A percentile compares a stretch with the other conserved stretches of the same genome.
Evolutionary conservation across 768 basidiomycete genomes (phyloP).

Genomic region (Phylloporus rhodoxanthus): DNA sequence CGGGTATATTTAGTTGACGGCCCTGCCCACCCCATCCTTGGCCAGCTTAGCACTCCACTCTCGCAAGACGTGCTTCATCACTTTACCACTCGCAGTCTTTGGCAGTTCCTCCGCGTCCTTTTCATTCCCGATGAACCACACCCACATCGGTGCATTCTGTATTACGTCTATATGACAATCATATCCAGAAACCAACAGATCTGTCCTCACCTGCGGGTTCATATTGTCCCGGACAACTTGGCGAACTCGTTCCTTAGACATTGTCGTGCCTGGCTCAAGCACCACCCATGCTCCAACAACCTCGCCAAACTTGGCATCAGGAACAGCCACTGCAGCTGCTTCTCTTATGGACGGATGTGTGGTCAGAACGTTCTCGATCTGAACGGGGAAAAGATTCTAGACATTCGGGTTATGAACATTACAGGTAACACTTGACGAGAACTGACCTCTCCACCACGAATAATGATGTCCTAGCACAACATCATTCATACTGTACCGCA

Average conservation of each 20-base stretch:
- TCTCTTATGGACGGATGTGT: conserved; percentile 54
- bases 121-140: conserved; percentile 77
- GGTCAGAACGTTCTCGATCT: conserved; percentile 73
- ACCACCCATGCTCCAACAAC: conserved; percentile 79
- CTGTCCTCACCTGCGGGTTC: conserved; percentile 67
- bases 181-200: neutral
- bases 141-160: conserved; percentile 75
- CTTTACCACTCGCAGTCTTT: conserved; percentile 84
- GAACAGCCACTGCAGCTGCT: conserved; percentile 69
- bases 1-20: neutral
- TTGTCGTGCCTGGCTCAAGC: conserved; percentile 32
- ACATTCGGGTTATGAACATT: neutral
- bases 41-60: conserved; percentile 60
- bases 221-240: conserved; percentile 49
- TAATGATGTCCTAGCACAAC: conserved; percentile 62
- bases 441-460: conserved; percentile 75
- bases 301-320: conserved; percentile 64
- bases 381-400: conserved; percentile 79
- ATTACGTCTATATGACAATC: neutral
- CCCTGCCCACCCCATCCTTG: conserved; percentile 37
- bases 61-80: conserved; percentile 75
- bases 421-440: neutral
- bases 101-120: conserved; percentile 54
- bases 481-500: conserved; percentile 1
- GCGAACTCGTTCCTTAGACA: conserved; percentile 51